Evolutionary conservation across 176 grass and related monocot species (phyloP).

Genomic region (Raddia distichophylla): DNA sequence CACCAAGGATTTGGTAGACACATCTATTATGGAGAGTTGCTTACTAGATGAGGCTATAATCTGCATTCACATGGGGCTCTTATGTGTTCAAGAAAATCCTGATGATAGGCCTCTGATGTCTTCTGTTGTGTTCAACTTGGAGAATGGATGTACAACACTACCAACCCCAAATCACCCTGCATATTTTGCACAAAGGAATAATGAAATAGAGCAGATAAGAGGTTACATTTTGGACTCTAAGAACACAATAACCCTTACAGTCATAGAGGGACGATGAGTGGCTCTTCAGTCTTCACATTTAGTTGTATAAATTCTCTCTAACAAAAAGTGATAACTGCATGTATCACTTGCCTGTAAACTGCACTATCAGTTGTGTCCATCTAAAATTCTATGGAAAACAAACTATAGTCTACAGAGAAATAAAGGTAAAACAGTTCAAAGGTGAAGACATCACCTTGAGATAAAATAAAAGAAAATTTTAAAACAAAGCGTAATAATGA

Average conservation of each 20-base stretch:
- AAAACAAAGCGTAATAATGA: too few relatives aligned
- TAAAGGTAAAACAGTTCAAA: too few relatives aligned
- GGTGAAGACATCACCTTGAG: too few relatives aligned
- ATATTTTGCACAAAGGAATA: slow-evolving; percentile 8
- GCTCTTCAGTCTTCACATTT: too few relatives aligned
- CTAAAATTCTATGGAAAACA: too few relatives aligned
- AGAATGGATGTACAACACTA: slow-evolving; percentile 36
- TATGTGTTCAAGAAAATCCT: slow-evolving; percentile 55
- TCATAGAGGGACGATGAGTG: background rate
- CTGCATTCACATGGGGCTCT: slow-evolving; percentile 43
- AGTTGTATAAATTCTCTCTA: too few relatives aligned
- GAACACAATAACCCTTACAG: slow-evolving; percentile 13
- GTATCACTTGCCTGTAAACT: too few relatives aligned
- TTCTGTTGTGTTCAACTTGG: slow-evolving; percentile 40
- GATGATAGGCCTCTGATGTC: slow-evolving; percentile 53
- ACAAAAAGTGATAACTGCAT: too few relatives aligned
- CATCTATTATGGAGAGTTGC: slow-evolving; percentile 40
- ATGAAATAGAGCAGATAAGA: background rate
- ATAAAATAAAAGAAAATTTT: too few relatives aligned
- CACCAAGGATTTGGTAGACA: slow-evolving; percentile 22
- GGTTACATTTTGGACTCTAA: background rate
- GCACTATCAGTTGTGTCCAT: too few relatives aligned
- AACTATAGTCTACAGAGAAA: too few relatives aligned
- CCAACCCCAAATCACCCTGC: slow-evolving; percentile 2
- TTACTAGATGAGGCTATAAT: slow-evolving; percentile 13